Evolutionary conservation across 2,329 filamentous ascomycete species (phyloP).

Genomic region (Calonectria hawksworthii): DNA sequence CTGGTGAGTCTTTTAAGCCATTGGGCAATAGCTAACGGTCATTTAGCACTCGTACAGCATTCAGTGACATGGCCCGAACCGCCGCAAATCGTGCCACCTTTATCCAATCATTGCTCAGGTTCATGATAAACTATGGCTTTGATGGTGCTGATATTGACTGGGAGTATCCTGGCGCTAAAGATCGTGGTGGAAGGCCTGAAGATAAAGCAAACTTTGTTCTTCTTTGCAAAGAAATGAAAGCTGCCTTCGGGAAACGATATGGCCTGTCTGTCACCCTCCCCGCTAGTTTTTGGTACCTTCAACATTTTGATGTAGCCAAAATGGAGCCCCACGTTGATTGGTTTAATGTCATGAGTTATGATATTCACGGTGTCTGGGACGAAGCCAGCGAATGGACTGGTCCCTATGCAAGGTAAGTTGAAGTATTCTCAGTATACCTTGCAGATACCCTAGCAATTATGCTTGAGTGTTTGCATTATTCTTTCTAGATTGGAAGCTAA

Average conservation of each 20-base stretch:
- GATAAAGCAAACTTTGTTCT: neutral
- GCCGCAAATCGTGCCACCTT: neutral
- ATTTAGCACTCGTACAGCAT: neutral
- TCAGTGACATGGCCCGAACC: neutral
- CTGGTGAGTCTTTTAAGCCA: no score
- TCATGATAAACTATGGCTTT: neutral
- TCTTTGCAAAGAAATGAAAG: neutral
- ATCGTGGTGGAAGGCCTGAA: neutral
- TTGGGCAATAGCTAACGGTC: no score
- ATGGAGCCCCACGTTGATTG: neutral
- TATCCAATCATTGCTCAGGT: neutral
- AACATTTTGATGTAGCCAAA: neutral
- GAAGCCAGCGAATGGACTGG: neutral
- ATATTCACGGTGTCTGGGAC: neutral
- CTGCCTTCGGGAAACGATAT: neutral
- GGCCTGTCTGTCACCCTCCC: neutral
- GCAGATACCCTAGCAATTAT: no score
- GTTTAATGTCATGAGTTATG: neutral
- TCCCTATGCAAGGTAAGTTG: neutral
- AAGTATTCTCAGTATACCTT: no score
- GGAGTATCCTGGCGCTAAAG: neutral
- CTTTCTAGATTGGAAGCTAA: no score
- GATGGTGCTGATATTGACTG: neutral
- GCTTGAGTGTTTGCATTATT: no score
- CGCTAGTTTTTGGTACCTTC: neutral